Evolutionary conservation across 768 basidiomycete genomes (phyloP).

Genomic region (Mycena latifolia): DNA sequence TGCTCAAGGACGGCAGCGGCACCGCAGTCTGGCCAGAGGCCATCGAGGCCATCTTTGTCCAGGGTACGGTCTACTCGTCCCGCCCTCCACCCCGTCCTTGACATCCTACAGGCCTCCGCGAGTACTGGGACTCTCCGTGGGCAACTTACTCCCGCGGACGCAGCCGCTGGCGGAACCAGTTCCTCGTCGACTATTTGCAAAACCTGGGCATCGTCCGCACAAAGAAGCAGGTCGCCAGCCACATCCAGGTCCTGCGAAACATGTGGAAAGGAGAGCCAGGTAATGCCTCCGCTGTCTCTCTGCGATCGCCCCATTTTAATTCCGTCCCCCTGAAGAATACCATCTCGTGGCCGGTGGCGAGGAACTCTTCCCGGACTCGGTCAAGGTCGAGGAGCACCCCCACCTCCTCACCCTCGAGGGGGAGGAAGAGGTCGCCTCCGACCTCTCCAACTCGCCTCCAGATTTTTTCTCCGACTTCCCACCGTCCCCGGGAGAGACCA

Average conservation of each 20-base stretch:
- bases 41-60: constrained; percentile 82
- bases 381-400: constrained; percentile 68
- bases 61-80: constrained; percentile 58
- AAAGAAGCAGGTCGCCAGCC: constrained; percentile 92
- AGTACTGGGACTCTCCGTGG: constrained; percentile 87
- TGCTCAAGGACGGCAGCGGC: constrained; percentile 83
- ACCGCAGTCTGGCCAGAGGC: constrained; percentile 87
- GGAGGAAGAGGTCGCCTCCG: constrained; percentile 54
- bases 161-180: constrained; percentile 88
- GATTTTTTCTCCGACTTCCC: constrained; percentile 60
- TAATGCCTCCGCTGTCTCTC: constrained; percentile 44
- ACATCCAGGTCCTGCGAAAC: constrained; percentile 86
- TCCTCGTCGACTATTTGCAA: constrained; percentile 84
- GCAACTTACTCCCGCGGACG: constrained; percentile 79
- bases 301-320: constrained; percentile 28
- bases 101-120: constrained; percentile 67
- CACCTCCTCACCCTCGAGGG: constrained; percentile 56
- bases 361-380: constrained; percentile 69
- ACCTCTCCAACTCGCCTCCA: constrained; percentile 59
- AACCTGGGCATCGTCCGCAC: constrained; percentile 77
- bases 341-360: constrained; percentile 86
- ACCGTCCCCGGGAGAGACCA: constrained; percentile 54
- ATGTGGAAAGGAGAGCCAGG: constrained; percentile 92
- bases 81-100: constrained; percentile 5
- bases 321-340: constrained; percentile 62